Evolutionary conservation across 192 early-diverging fungal species (phyloP).

Genomic region (Chytriomyces sp.): DNA sequence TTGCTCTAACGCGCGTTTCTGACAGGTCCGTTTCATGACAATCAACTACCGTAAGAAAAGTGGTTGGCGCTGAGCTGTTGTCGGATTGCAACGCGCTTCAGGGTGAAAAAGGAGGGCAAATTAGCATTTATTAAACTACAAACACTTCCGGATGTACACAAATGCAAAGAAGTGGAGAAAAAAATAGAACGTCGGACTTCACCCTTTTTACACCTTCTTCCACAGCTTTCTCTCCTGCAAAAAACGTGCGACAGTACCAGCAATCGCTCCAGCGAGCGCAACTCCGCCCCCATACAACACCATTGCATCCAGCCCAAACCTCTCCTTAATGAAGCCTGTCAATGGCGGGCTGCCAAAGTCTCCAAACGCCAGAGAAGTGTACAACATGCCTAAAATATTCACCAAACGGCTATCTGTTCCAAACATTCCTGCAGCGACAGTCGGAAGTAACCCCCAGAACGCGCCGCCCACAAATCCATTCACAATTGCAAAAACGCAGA

Average conservation of each 20-base stretch:
- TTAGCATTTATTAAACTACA: not conserved
- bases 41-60: too few relatives aligned
- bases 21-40: too few relatives aligned
- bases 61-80: too few relatives aligned
- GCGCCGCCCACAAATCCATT: constrained; percentile 53
- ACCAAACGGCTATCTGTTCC: constrained; percentile 2
- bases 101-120: too few relatives aligned
- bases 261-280: not conserved
- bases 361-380: constrained; percentile 18
- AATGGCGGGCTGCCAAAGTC: constrained; percentile 17
- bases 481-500: constrained; percentile 42
- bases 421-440: constrained; percentile 19
- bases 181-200: not conserved
- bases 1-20: too few relatives aligned
- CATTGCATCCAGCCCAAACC: not conserved
- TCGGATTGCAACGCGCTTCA: too few relatives aligned
- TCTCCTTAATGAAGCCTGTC: not conserved
- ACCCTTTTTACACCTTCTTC: not conserved
- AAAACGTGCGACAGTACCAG: not conserved
- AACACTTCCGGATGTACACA: not conserved
- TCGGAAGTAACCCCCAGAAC: constrained; percentile 44
- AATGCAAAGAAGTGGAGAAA: not conserved
- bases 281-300: constrained; percentile 5
- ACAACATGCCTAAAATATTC: constrained; percentile 17
- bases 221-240: not conserved